A percentile compares a stretch with the other conserved stretches of the same genome.
Evolutionary conservation across 768 basidiomycete genomes (phyloP).

Genomic region (Suillus luteus): DNA sequence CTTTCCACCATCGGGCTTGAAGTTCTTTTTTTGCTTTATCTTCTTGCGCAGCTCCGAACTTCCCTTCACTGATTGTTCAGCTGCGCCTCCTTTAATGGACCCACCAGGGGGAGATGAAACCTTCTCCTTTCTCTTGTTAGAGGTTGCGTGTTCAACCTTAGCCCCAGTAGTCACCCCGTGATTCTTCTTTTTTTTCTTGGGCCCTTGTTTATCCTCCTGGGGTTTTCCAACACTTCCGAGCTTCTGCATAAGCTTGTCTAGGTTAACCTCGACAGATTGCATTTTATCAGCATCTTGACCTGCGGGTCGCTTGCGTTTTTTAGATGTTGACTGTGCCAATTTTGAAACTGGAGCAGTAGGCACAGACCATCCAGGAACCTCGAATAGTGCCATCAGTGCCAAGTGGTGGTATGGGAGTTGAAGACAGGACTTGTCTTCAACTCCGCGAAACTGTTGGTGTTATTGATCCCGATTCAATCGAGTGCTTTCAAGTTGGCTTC

Average conservation of each 20-base stretch:
- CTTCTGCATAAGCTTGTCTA: constrained; percentile 62
- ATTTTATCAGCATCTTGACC: constrained; percentile 40
- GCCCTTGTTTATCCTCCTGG: constrained; percentile 16
- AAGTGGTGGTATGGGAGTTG: background rate
- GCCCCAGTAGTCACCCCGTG: background rate
- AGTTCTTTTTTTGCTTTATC: constrained; percentile 24
- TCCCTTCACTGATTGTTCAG: background rate
- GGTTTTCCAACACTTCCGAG: constrained; percentile 33
- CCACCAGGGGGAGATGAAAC: constrained; percentile 1
- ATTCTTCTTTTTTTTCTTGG: constrained; percentile 26
- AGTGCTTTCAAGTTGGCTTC: background rate
- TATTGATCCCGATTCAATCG: background rate
- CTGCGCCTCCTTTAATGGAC: background rate
- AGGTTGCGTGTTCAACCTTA: background rate
- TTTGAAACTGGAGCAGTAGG: constrained; percentile 42
- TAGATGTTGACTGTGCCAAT: constrained; percentile 39
- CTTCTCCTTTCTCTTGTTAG: constrained; percentile 14
- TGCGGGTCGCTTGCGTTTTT: constrained; percentile 55
- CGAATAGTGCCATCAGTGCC: constrained; percentile 56
- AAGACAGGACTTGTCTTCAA: background rate
- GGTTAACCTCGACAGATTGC: constrained; percentile 47
- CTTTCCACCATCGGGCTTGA: constrained; percentile 17
- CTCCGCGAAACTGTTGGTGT: background rate
- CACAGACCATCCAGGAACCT: constrained; percentile 72
- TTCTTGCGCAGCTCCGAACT: constrained; percentile 11